Conservation (phyloP, 805 yeast species). For the Jamesozyma spencerorum region DNA sequence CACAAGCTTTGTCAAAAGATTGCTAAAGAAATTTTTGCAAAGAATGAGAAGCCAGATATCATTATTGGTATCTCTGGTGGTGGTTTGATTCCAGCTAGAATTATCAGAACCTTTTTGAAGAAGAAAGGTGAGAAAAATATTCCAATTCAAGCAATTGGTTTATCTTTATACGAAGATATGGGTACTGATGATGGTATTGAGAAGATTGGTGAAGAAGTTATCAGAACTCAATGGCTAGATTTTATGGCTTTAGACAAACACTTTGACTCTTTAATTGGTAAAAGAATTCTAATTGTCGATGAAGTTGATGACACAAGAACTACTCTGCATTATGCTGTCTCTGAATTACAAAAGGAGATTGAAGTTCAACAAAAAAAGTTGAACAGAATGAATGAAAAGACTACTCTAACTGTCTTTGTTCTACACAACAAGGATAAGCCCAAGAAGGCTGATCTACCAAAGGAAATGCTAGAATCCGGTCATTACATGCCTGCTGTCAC, state of each 20-base stretch:
- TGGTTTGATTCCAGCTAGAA: constrained; percentile 63
- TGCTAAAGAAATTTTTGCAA: constrained; percentile 42
- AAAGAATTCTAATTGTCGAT: constrained; percentile 72
- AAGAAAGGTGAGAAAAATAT: constrained; percentile 52
- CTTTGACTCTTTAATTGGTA: constrained; percentile 70
- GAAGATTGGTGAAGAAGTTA: constrained; percentile 65
- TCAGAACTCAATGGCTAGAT: constrained; percentile 86
- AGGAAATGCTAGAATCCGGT: constrained; percentile 50
- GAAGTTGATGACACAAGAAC: constrained; percentile 92
- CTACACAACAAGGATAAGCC: constrained; percentile 77
- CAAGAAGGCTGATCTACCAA: constrained; percentile 66
- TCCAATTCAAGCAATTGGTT: constrained; percentile 62
- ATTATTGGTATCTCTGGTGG: constrained; percentile 68
- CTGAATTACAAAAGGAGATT: constrained; percentile 56
- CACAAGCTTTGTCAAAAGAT: constrained; percentile 74
- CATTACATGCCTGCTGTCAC: constrained; percentile 66
- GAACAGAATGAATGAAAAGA: constrained; percentile 49
- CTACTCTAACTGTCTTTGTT: constrained; percentile 68
- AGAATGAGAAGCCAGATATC: constrained; percentile 39
- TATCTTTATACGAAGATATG: constrained; percentile 53
- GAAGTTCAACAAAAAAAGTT: constrained; percentile 48
- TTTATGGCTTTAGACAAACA: constrained; percentile 62
- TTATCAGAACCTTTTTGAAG: constrained; percentile 54
- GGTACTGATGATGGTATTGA: constrained; percentile 36
- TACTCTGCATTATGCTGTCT: constrained; percentile 73